phyloP scores from a whole-genome alignment of 2,329 filamentous ascomycete genomes.

The Beauveria scarabaeidicola region DNA sequence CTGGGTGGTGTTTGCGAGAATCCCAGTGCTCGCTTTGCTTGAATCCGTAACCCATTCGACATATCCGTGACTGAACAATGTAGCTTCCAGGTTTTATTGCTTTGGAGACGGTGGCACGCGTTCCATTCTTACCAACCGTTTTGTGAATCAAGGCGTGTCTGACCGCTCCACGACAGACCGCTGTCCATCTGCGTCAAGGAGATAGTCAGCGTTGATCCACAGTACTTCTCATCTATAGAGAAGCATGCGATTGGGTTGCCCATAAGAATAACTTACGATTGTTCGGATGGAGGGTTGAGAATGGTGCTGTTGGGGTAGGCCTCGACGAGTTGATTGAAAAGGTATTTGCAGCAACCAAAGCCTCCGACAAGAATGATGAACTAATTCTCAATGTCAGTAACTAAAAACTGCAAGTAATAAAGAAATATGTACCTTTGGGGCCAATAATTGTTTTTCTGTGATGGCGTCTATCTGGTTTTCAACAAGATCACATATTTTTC shows the following conservation, averaged over 20 bases:
- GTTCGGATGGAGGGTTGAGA: slow-evolving; percentile 22
- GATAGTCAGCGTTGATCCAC: not conserved
- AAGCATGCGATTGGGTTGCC: accelerated
- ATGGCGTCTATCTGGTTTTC: slow-evolving; percentile 15
- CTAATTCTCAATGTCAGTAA: slow-evolving; percentile 15
- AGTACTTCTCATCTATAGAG: not conserved
- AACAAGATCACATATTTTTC: slow-evolving; percentile 18
- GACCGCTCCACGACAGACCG: slow-evolving; percentile 27
- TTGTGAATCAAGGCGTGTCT: slow-evolving; percentile 5
- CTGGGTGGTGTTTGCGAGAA: too few species aligned
- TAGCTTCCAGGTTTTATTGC: not conserved
- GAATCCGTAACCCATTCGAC: not conserved
- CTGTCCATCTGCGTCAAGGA: slow-evolving; percentile 22
- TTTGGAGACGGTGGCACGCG: too few species aligned
- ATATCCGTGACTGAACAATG: not conserved
- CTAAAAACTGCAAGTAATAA: not conserved
- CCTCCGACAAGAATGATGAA: slow-evolving; percentile 32
- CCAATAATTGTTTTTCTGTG: not conserved
- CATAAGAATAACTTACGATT: slow-evolving; percentile 23
- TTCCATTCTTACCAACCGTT: not conserved
- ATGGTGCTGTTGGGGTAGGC: slow-evolving; percentile 13
- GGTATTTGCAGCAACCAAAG: slow-evolving; percentile 25
- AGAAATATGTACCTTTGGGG: not conserved
- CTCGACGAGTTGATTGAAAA: slow-evolving; percentile 17
- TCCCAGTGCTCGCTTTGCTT: not conserved